Percentiles rank a stretch among this genome's conserved stretches.
phyloP scores from a whole-genome alignment of 192 early-diverging fungal genomes.

The Chytriomyces sp. region DNA sequence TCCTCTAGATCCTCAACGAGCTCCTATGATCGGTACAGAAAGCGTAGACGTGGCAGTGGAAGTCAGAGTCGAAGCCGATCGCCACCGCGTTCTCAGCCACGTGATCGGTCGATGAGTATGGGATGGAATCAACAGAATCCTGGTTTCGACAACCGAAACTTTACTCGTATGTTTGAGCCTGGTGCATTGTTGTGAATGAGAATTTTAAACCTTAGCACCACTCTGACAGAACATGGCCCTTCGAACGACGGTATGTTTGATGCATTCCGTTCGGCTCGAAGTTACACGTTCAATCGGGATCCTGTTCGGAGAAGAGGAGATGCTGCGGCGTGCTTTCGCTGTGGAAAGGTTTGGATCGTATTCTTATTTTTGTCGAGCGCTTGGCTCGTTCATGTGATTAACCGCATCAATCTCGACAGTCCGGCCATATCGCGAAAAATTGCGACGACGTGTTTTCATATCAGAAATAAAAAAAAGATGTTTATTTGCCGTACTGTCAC shows the following conservation, averaged over 20 bases:
- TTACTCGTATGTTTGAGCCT: not conserved
- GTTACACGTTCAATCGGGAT: not conserved
- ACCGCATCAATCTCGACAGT: not conserved
- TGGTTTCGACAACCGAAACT: no score
- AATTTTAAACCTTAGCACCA: not conserved
- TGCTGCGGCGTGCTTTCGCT: slow-evolving; percentile 2
- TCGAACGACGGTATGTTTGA: not conserved
- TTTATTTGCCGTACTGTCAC: no score
- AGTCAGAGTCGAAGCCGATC: not conserved
- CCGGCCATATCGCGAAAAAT: slow-evolving; percentile 15
- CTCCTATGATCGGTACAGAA: not conserved
- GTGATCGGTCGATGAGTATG: not conserved
- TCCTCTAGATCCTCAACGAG: not conserved
- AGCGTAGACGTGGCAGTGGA: not conserved
- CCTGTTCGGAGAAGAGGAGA: not conserved
- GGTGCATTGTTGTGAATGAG: not conserved
- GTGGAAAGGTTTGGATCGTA: not conserved
- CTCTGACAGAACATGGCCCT: not conserved
- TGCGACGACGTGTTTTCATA: slow-evolving; percentile 1
- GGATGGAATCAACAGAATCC: not conserved
- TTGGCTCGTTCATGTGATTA: no score
- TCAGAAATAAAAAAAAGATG: no score
- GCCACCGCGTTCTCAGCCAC: no score
- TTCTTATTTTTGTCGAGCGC: no score
- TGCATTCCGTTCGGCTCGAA: slow-evolving; percentile 8